These are phyloP conservation scores for Eragrostis tef DNA, from an alignment of 202 grass and related monocot genomes.

Conservation along the genomic window DNA sequence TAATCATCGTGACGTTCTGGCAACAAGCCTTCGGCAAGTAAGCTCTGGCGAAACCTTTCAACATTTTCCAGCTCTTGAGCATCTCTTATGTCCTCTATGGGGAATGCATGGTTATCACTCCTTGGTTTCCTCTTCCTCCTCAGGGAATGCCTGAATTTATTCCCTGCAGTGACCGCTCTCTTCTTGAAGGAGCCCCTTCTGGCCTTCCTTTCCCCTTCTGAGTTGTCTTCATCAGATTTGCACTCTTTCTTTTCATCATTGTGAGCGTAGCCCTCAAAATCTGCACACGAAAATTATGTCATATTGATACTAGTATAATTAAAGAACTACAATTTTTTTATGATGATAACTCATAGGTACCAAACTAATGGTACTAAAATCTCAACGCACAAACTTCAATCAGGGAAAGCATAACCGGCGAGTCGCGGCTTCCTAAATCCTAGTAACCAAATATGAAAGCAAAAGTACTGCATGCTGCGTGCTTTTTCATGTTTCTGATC, in stretches of 20 bases:
- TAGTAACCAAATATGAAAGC: neutral
- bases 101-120: conserved; percentile 45
- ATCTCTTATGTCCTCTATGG: conserved; percentile 82
- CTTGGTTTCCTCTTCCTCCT: conserved; percentile 67
- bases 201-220: conserved; percentile 72
- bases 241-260: conserved; percentile 59
- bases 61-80: conserved; percentile 74
- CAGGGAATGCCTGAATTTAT: conserved; percentile 87
- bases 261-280: conserved; percentile 46
- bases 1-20: conserved; percentile 80
- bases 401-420: neutral
- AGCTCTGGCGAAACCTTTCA: conserved; percentile 61
- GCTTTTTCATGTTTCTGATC: neutral
- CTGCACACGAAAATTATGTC: conserved; percentile 40
- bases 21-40: conserved; percentile 71
- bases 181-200: conserved; percentile 77
- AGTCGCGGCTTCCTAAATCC: conserved; percentile 3
- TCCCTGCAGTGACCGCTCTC: conserved; percentile 69
- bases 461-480: neutral
- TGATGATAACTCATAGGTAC: neutral
- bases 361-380: neutral
- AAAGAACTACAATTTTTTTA: neutral
- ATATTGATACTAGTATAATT: neutral
- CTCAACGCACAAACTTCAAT: neutral
- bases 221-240: conserved; percentile 75